Base-by-base conservation (phyloP, 192 early-diverging fungal species). In the Diversispora epigaea region DNA sequence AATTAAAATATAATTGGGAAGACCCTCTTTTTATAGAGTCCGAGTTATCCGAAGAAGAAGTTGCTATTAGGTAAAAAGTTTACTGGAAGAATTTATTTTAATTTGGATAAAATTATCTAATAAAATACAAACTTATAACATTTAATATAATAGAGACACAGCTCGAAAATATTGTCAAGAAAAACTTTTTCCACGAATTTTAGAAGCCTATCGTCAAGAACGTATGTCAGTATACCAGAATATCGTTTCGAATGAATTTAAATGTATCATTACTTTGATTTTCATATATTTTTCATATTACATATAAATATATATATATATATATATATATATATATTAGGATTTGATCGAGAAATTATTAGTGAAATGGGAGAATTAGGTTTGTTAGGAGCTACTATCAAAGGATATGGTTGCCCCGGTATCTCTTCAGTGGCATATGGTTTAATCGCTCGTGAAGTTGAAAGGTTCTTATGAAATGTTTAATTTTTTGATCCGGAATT, bases 401-500 rank as follows among this genome's bases (percentile, higher is more conserved):
- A 97, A 43, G 97, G 95, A 10, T 97, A 96, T 78, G 97, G 93
- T n/a, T 98, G 95, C 73, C 91, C 97, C 25, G 97, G 97, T 54
- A 95, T 98, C 44, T 99, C 97, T 2, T 95, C 93, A 19, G 96
- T 99, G 40, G 95, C 95, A 7, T 98, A 99, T 78, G 97, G 97
- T 49, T 84, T 99, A 66, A 95, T 92, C 69, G 97, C 97, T 8
- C 93, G 97, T 76, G 97, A 99, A 78, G 93, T 99, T 40, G 97
- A 99, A 83, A 86, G 91, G 84, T 91, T 25, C 15, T 66, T 14
- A 49, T 47, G 17, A 66, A 17, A 55, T 11, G 41, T 68, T 46
- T 52, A 50, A 12, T 58, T 76, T 52, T 41, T 52, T 77, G 32
- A 62, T 74, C 58, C 49, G 68, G 50, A 22, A 21, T 73, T 7